Evolutionary conservation across 2,329 filamentous ascomycete species (phyloP).

Genomic region (Amylocarpus encephaloides): DNA sequence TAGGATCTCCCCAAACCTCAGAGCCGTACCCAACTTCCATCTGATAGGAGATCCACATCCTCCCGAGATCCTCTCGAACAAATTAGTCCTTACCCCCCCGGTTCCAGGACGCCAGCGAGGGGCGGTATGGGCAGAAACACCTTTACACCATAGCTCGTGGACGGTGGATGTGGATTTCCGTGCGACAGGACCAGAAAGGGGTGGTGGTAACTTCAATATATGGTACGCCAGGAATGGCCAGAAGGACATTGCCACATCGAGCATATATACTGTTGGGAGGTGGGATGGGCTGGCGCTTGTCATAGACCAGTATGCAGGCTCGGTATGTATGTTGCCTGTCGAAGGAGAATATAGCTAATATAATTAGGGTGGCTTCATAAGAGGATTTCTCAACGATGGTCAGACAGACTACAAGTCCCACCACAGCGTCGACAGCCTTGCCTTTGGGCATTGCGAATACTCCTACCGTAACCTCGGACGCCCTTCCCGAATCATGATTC

Average conservation of each 20-base stretch:
- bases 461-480: slow-evolving; percentile 86
- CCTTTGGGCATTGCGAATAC: slow-evolving; percentile 91
- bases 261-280: slow-evolving; percentile 74
- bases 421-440: slow-evolving; percentile 71
- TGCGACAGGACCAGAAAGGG: slow-evolving; percentile 76
- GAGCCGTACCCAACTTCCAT: slow-evolving; percentile 28
- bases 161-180: slow-evolving; percentile 80
- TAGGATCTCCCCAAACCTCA: slow-evolving; percentile 30
- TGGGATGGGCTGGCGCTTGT: slow-evolving; percentile 91
- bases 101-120: slow-evolving; percentile 80
- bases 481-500: slow-evolving; percentile 71
- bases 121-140: slow-evolving; percentile 68
- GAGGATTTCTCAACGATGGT: slow-evolving; percentile 93
- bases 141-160: slow-evolving; percentile 65
- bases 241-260: slow-evolving; percentile 59
- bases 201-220: slow-evolving; percentile 83
- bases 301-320: slow-evolving; percentile 74
- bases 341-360: slow-evolving; percentile 10
- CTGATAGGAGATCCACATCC: slow-evolving; percentile 39
- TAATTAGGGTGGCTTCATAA: slow-evolving; percentile 63
- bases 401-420: slow-evolving; percentile 70
- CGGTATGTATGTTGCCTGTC: slow-evolving; percentile 33
- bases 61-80: slow-evolving; percentile 74
- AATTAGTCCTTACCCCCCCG: slow-evolving; percentile 83
- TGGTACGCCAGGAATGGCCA: slow-evolving; percentile 76